Evolutionary conservation across 208 protist species (phyloP).

Genomic region (Strigomonas culicis): DNA sequence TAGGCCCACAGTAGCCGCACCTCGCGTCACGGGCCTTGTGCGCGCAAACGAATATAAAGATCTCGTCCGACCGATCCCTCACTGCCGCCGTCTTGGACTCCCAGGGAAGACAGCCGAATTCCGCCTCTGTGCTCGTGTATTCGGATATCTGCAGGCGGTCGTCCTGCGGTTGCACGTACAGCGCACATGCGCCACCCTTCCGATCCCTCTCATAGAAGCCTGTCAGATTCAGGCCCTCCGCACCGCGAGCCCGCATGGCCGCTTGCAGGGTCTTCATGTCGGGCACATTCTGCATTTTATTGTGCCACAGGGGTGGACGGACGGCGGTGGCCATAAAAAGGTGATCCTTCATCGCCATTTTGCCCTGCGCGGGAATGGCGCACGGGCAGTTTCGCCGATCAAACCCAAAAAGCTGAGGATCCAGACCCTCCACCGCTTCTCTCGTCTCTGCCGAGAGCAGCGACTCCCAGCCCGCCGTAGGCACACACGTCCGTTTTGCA

Average conservation of each 20-base stretch:
- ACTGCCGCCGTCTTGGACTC: background rate
- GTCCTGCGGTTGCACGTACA: background rate
- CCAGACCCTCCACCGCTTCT: slow-evolving; percentile 2
- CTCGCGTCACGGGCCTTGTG: slow-evolving; percentile 18
- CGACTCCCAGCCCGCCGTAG: background rate
- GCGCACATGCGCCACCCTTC: background rate
- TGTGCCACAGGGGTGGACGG: slow-evolving; percentile 13
- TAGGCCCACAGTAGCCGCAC: slow-evolving; percentile 29
- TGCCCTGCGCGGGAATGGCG: slow-evolving; percentile 8
- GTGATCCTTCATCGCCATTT: slow-evolving; percentile 10
- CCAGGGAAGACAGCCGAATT: slow-evolving; percentile 3
- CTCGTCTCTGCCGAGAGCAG: background rate
- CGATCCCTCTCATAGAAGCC: background rate
- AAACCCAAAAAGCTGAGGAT: slow-evolving; percentile 16
- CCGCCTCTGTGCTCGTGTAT: background rate
- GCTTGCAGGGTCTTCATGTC: background rate
- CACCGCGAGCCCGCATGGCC: background rate
- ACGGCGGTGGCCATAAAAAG: slow-evolving; percentile 12
- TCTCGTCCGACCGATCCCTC: slow-evolving; percentile 6
- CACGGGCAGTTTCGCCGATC: slow-evolving; percentile 11
- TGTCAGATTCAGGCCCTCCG: background rate
- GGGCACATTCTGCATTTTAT: slow-evolving; percentile 11
- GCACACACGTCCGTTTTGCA: background rate
- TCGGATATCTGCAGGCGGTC: background rate
- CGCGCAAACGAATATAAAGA: slow-evolving; percentile 22